Base-by-base conservation (phyloP, 257 asterid species). In the Misopates orontium region DNA sequence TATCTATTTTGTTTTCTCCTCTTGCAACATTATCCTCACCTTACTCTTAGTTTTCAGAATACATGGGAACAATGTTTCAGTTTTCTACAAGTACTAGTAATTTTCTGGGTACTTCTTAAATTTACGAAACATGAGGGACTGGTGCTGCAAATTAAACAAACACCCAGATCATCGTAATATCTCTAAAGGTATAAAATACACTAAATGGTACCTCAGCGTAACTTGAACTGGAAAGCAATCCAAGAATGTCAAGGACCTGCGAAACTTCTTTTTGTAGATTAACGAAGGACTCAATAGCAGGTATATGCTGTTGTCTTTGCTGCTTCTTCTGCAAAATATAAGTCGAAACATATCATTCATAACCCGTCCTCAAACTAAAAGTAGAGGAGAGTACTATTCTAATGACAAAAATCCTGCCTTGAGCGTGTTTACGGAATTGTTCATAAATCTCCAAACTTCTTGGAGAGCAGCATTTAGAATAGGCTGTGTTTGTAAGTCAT, bases 401-500 rank as follows among this genome's bases (percentile, higher is more conserved):
- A 67, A 20, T 42, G 18, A 53, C 16, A 60, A 66, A n/a, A n/a
- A 59, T 31, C 83, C 39, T 78, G 79, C 98, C 91, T 85, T 85
- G 50, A 88, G 90, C 65, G 18, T 44, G 71, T 73, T 86, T 47
- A 83, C 18, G 17, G 79, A 75, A 68, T 54, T 75, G 65, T 89
- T 87, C 78, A 87, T 75, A 60, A 56, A 74, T 80, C 80, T 82
- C 77, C 87, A 73, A 49, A 86, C 87, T 40, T 85, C 96, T 62
- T 76, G 87, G 69, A 91, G 90, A 25, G 87, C 56, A 28, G 80
- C 76, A 67, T 83, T 91, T 40, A 89, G 61, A 68, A 89, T 68
- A 44, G 88, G 20, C 9, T 95, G 95, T 1, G 98, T 86, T 60
- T 89, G 96, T 81, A 91, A 72, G 73, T 91, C 98, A 78, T 89